Percentiles rank a stretch among this genome's conserved stretches.
Evolutionary conservation across 2,329 filamentous ascomycete genomes (phyloP).

Genomic region (Triangularia verruculosa): DNA sequence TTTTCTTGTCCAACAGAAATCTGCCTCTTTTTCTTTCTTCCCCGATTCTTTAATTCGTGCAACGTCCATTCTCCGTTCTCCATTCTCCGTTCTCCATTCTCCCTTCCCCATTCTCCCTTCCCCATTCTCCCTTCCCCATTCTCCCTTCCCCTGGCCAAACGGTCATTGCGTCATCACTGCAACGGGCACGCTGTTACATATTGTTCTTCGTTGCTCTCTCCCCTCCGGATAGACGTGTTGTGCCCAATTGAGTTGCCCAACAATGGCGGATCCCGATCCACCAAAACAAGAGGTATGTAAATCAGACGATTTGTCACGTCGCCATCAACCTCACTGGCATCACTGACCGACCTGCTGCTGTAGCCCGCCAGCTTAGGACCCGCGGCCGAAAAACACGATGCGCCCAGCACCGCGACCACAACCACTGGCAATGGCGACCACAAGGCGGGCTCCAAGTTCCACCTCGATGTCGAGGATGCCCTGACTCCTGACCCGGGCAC

Average conservation of each 20-base stretch:
- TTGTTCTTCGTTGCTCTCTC: background rate
- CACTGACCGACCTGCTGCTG: conserved; percentile 6
- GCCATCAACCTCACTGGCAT: background rate
- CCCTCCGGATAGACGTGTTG: background rate
- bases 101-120: too few relatives aligned
- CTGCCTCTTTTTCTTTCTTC: background rate
- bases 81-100: too few relatives aligned
- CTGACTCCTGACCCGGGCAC: conserved; percentile 68
- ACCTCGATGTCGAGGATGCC: conserved; percentile 47
- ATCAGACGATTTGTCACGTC: background rate
- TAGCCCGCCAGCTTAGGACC: conserved; percentile 9
- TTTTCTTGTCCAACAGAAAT: background rate
- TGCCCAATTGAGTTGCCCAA: background rate
- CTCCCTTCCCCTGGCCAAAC: background rate
- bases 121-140: too few relatives aligned
- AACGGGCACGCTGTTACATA: background rate
- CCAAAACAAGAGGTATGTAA: background rate
- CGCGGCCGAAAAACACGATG: conserved; percentile 4
- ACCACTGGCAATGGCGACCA: conserved; percentile 8
- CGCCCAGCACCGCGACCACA: conserved; percentile 1
- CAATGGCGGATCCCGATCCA: conserved; percentile 15
- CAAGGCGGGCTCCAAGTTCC: conserved; percentile 11
- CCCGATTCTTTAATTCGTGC: background rate
- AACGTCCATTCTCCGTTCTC: background rate
- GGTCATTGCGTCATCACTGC: background rate